A percentile compares a stretch with the other conserved stretches of the same genome.
Evolutionary conservation across 306 rosid species (phyloP).

Genomic region (Mimosa pudica): DNA sequence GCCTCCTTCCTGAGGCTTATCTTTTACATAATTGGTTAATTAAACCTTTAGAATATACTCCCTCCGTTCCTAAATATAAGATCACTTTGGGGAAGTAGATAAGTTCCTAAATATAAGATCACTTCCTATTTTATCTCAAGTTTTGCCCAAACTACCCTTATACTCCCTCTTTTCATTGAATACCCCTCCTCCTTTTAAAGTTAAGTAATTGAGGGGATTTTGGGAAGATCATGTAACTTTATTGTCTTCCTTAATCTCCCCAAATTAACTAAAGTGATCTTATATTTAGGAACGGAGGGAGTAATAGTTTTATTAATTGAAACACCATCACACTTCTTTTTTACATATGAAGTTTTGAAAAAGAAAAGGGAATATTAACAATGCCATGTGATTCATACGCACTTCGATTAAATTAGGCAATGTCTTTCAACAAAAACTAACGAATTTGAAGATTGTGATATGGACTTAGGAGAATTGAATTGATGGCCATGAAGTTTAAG

Average conservation of each 20-base stretch:
- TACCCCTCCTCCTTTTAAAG: too few species aligned
- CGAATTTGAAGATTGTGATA: not conserved
- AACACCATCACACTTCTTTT: constrained; percentile 13
- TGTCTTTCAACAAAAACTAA: not conserved
- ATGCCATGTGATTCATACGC: constrained; percentile 39
- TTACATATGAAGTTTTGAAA: not conserved
- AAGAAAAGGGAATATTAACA: constrained; percentile 15
- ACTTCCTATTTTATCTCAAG: too few species aligned
- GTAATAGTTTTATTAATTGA: constrained; percentile 12
- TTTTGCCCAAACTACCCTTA: too few species aligned
- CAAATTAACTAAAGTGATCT: too few species aligned
- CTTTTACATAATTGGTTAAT: constrained; percentile 29
- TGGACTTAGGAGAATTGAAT: not conserved
- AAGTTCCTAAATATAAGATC: too few species aligned
- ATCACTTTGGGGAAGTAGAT: too few species aligned
- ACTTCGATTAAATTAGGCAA: constrained; percentile 37
- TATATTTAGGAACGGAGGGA: too few species aligned
- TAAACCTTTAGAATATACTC: constrained; percentile 31
- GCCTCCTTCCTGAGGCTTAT: constrained; percentile 67
- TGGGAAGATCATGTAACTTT: too few species aligned
- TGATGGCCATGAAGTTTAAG: not conserved
- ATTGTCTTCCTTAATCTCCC: too few species aligned
- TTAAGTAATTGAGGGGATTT: too few species aligned
- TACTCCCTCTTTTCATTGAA: too few species aligned
- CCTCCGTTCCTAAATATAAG: too few species aligned